Evolutionary conservation across 768 basidiomycete species (phyloP), one percentile per base, ranked within the genome.

Genomic region (Suillus sp.): DNA sequence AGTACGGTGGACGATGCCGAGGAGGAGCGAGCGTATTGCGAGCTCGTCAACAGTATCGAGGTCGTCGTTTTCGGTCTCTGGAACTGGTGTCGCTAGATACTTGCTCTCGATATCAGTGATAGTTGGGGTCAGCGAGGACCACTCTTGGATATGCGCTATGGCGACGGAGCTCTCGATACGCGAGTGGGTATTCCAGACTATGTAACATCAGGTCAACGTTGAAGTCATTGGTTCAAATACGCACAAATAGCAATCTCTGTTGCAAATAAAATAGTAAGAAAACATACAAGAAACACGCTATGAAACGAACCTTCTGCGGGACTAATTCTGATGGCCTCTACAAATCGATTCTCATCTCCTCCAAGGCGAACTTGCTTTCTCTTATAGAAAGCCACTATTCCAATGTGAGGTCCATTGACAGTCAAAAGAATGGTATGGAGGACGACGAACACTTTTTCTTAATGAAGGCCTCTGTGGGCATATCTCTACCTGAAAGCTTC

Each of bases 141-240:
- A 80, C 35, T 84, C 82, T n/a, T 75, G 67, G 60, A 93, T 85
- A 64, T 91, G 89, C 0, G 80, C 81, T 64, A 81, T 70, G 0
- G 90, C 89, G 14, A 85, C 80, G 2, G 74, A 73, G 20, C 78
- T 75, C 8, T 80, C 77, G 50, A 91, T 82, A 4, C 89, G 84
- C n/a, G 83, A 72, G 70, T 92, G 88, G 0, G 82, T 87, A 69
- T 93, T 93, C 91, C 92, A 93, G 75, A 93, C 90, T 91, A 48
- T 16, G 22, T 8, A 61, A 53, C 2, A 62, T 53, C 51, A 40
- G 64, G 60, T 67, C 32, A 71, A 66, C 57, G 0, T 35, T 32
- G 16, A 57, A 20, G 30, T 14, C 2, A 20, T 63, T 18, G 25
- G 6, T 20, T 13, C 35, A 40, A 35, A 10, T 43, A 78, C 86